Conservation (phyloP, 73 alveolate species). For the Paramecium primaurelia region DNA sequence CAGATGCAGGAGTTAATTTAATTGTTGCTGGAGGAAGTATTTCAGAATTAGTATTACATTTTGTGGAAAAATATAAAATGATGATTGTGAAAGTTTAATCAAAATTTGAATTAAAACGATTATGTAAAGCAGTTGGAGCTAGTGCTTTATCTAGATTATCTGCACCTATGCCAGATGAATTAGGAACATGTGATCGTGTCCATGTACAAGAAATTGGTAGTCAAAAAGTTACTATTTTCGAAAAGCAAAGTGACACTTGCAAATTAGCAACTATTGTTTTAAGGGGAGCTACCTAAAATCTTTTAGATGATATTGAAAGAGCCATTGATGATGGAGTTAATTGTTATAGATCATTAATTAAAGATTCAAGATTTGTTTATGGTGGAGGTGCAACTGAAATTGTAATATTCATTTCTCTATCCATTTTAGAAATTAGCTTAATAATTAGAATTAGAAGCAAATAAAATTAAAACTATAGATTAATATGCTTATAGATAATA, state of each 20-base stretch:
- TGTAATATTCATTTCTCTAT: background rate
- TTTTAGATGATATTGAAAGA: conserved; percentile 96
- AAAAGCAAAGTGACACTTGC: conserved; percentile 71
- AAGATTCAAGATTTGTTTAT: conserved; percentile 69
- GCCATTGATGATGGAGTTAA: conserved; percentile 97
- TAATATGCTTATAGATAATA: conserved; percentile 96
- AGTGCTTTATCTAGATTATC: conserved; percentile 90
- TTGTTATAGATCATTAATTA: conserved; percentile 75
- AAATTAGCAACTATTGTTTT: conserved; percentile 76
- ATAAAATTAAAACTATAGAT: conserved; percentile 78
- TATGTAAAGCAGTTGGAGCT: conserved; percentile 94
- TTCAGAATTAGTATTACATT: conserved; percentile 92
- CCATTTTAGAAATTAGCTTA: conserved; percentile 60
- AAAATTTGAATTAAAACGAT: conserved; percentile 94
- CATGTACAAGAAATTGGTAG: conserved; percentile 89
- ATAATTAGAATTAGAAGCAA: conserved; percentile 70
- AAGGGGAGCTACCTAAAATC: conserved; percentile 95
- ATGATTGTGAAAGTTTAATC: conserved; percentile 91
- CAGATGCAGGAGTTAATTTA: conserved; percentile 94
- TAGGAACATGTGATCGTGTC: conserved; percentile 96
- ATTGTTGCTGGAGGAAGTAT: conserved; percentile 94
- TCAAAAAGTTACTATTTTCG: conserved; percentile 82
- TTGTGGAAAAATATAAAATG: conserved; percentile 94
- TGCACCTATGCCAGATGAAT: conserved; percentile 97
- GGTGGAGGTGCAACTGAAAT: conserved; percentile 52